Evolutionary conservation across 352 stramenopile species (phyloP).

Genomic region (Achlya hypogyna): DNA sequence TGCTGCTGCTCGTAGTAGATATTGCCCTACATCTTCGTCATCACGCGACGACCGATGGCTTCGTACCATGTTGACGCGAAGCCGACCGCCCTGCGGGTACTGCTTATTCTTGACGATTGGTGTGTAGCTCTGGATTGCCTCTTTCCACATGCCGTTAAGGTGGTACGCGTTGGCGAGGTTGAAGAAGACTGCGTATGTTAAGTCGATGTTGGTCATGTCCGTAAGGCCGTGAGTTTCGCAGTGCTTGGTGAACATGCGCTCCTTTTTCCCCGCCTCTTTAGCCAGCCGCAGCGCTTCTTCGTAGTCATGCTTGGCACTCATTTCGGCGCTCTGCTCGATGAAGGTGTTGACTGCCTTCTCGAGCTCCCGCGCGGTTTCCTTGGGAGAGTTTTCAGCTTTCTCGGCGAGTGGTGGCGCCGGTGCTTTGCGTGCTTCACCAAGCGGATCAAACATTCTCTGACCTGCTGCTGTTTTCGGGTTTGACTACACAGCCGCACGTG

Average conservation of each 20-base stretch:
- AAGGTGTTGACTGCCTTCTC: conserved; percentile 88
- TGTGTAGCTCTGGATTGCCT: conserved; percentile 92
- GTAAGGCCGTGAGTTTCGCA: conserved; percentile 81
- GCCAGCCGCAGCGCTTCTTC: conserved; percentile 82
- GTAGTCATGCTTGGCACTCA: conserved; percentile 60
- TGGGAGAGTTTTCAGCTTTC: conserved; percentile 87
- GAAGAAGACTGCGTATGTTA: conserved; percentile 93
- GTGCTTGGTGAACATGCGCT: conserved; percentile 86
- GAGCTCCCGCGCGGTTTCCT: conserved; percentile 87
- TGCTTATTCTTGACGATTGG: conserved; percentile 95
- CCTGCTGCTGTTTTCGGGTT: conserved; percentile 63
- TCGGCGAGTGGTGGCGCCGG: conserved; percentile 78
- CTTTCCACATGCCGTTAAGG: conserved; percentile 89
- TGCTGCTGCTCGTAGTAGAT: conserved; percentile 95
- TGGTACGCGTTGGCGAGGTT: conserved; percentile 92
- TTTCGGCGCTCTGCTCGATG: conserved; percentile 85
- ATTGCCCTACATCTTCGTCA: conserved; percentile 94
- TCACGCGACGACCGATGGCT: conserved; percentile 48
- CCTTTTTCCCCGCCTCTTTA: conserved; percentile 82
- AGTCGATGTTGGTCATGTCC: conserved; percentile 88
- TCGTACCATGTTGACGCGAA: conserved; percentile 90
- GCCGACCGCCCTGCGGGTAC: conserved; percentile 81
- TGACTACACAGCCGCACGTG: conserved; percentile 30
- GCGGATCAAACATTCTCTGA: conserved; percentile 82
- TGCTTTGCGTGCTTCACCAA: conserved; percentile 77